These are phyloP conservation scores for Stemphylium vesicarium DNA, from an alignment of 2,329 filamentous ascomycete species.

Conservation along the genomic window DNA sequence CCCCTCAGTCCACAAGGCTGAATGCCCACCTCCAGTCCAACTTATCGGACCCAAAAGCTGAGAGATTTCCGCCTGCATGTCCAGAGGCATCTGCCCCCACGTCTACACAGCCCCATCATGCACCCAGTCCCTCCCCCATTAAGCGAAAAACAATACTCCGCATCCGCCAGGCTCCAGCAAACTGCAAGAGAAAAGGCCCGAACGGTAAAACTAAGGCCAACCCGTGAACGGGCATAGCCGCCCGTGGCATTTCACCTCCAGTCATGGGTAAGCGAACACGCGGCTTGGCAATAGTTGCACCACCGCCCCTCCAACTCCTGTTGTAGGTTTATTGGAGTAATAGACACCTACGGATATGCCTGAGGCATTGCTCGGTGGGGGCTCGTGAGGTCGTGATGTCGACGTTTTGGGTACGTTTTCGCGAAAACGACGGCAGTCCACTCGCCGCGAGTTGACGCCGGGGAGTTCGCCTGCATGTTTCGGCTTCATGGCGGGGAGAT, in stretches of 20 bases:
- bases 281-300: constrained; percentile 3
- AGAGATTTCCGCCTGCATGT: not conserved
- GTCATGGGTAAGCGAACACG: constrained; percentile 5
- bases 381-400: not conserved
- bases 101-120: not conserved
- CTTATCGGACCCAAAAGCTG: not conserved
- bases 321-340: too few species aligned
- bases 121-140: not conserved
- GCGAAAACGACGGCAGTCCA: too few species aligned
- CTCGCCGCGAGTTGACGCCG: too few species aligned
- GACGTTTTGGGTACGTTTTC: not conserved
- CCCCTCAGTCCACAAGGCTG: not conserved
- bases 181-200: not conserved
- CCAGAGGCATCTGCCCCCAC: not conserved
- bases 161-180: not conserved
- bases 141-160: not conserved
- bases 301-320: not conserved
- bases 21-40: not conserved
- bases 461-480: not conserved
- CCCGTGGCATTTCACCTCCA: not conserved
- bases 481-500: not conserved
- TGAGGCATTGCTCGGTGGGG: not conserved
- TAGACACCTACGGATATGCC: not conserved
- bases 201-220: not conserved
- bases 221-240: not conserved